Conservation (phyloP, 1,284 basidiomycete genomes). For the Schizopora paradoxa region DNA sequence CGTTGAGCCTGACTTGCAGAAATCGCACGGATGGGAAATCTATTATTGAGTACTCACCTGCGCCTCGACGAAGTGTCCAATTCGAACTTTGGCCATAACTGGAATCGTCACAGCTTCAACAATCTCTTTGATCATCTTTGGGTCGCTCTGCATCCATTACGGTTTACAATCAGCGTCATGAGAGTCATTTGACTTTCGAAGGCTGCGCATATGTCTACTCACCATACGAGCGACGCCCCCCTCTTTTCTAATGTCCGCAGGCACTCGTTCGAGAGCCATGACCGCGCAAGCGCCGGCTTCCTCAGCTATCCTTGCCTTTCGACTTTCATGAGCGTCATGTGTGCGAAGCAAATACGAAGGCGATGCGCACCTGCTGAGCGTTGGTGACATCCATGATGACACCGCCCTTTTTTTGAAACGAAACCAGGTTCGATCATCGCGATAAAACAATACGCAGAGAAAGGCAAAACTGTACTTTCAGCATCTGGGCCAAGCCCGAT, state of each 20-base stretch:
- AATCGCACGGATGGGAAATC: not conserved
- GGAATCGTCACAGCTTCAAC: conserved; percentile 89
- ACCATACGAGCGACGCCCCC: conserved; percentile 96
- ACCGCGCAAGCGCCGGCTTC: conserved; percentile 98
- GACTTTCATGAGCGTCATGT: conserved; percentile 17
- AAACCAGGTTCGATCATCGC: conserved; percentile 11
- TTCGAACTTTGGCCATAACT: conserved; percentile 91
- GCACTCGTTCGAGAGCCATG: conserved; percentile 95
- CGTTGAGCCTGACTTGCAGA: not conserved
- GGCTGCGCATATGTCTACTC: conserved; percentile 25
- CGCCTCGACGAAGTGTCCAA: conserved; percentile 96
- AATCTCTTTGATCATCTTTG: conserved; percentile 95
- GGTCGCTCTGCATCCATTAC: conserved; percentile 76
- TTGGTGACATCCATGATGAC: conserved; percentile 94
- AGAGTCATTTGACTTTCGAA: not conserved
- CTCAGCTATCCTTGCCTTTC: conserved; percentile 90
- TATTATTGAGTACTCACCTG: conserved; percentile 48
- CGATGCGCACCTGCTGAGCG: conserved; percentile 59
- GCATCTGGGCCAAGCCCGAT: conserved; percentile 91
- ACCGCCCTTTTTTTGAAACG: conserved; percentile 51
- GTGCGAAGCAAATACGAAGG: not conserved
- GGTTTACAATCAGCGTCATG: not conserved
- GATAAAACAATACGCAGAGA: conserved; percentile 5
- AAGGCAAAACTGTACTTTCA: conserved; percentile 70
- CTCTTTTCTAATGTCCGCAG: conserved; percentile 87